Evolutionary conservation across 306 rosid genomes (phyloP), one percentile per base, ranked within the genome.

Genomic region (Sesbania bispinosa): DNA sequence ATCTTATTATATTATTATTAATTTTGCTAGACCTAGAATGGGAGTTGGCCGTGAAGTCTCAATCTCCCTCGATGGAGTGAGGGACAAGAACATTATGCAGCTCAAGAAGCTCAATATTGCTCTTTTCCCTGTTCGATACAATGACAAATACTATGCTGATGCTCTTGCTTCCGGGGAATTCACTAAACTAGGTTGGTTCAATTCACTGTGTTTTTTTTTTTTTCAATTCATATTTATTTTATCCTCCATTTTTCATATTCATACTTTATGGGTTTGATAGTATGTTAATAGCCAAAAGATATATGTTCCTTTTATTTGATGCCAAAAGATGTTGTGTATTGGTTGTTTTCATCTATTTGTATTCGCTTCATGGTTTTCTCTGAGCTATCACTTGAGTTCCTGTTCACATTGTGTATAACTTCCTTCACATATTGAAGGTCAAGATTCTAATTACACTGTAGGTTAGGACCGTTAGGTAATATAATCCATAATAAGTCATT

Each of bases 21-120:
- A n/a, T n/a, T n/a, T n/a, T n/a, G n/a, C n/a, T n/a, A n/a, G n/a
- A n/a, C n/a, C n/a, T 26, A 76, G 74, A 75, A 93, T 88, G 97
- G 96, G 90, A 72, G 85, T 53, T 52, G 93, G 96, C 54, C 94
- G 90, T 35, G 92, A 86, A 79, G 87, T 82, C 39, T 87, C 92
- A 71, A 79, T 84, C 80, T 85, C 96, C 39, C 96, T 94, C 0
- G 99, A 89, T 16, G 96, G 81, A 9, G 88, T 94, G 35, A 91
- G 90, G 71, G 93, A 94, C 54, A 95, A 95, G 85, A 91, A 89
- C 82, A 42, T 89, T 51, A 89, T 91, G 96, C 97, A 91, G 86
- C 95, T 94, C 69, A 95, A 86, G 88, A 89, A 91, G 82, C 97
- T 95, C 77, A 91, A 94, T 63, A 73, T 85, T 0, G 92, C 83